Percentiles rank a stretch among this genome's conserved stretches.
phyloP scores from a whole-genome alignment of 192 early-diverging fungal species.

The Coemansia sp. region DNA sequence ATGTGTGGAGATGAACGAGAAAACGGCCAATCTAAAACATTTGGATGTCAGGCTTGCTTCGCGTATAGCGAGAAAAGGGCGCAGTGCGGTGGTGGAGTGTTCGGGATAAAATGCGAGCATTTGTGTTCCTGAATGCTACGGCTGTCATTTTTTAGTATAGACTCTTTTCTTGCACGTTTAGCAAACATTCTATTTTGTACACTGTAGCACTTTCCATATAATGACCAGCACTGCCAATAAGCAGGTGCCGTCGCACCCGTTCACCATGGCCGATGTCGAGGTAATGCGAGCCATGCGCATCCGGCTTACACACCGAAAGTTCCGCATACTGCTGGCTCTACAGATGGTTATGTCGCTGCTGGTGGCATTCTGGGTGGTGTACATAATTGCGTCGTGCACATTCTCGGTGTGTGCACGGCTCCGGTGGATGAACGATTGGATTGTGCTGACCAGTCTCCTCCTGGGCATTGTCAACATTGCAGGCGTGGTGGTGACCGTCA shows the following conservation, averaged over 20 bases:
- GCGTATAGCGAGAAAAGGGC: not conserved
- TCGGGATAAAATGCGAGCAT: not conserved
- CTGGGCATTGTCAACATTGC: slow-evolving; percentile 33
- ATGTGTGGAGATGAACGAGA: not conserved
- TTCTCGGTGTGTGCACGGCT: slow-evolving; percentile 16
- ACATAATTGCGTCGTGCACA: slow-evolving; percentile 25
- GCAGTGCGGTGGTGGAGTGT: not conserved
- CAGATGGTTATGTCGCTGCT: slow-evolving; percentile 33
- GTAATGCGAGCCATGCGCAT: slow-evolving; percentile 55
- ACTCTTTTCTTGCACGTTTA: not conserved
- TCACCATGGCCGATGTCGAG: slow-evolving; percentile 49
- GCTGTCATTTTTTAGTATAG: not conserved
- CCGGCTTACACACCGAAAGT: slow-evolving; percentile 46
- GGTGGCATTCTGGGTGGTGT: slow-evolving; percentile 36
- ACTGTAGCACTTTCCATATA: not conserved
- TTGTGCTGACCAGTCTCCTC: slow-evolving; percentile 41
- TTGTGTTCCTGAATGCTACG: not conserved
- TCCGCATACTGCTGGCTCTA: slow-evolving; percentile 28
- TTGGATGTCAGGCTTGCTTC: not conserved
- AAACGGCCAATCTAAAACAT: slow-evolving; percentile 2
- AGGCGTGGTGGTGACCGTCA: slow-evolving; percentile 37
- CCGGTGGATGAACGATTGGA: slow-evolving; percentile 48
- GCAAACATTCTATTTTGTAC: not conserved
- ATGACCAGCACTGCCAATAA: slow-evolving; percentile 23
- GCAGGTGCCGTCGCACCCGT: slow-evolving; percentile 36